These are phyloP conservation scores for Wickerhamiella galacta DNA, from an alignment of 805 yeast species.

Conservation along the genomic window DNA sequence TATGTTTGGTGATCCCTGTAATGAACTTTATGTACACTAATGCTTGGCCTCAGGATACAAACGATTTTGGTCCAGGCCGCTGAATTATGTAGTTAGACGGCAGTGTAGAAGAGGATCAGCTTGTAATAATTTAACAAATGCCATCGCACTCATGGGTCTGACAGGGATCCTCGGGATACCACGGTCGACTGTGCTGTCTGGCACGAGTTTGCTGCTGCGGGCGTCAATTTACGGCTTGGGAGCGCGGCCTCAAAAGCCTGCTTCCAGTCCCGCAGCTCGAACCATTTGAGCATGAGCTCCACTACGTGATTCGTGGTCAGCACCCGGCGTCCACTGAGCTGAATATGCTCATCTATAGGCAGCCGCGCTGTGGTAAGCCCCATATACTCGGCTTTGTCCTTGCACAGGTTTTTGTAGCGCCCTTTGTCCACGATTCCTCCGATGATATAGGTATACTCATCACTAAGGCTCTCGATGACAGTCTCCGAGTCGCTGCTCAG, in stretches of 20 bases:
- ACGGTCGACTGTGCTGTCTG: no score
- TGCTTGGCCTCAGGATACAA: no score
- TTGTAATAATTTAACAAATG: no score
- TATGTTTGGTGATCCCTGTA: no score
- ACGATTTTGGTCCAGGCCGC: no score
- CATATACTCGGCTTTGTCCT: conserved; percentile 57
- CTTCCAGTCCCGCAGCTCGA: conserved; percentile 69
- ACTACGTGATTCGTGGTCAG: conserved; percentile 92
- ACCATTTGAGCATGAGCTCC: conserved; percentile 67
- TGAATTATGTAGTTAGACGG: no score
- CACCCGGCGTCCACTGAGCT: conserved; percentile 71
- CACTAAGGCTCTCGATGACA: conserved; percentile 42
- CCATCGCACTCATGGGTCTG: no score
- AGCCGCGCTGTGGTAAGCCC: conserved; percentile 60
- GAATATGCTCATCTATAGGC: conserved; percentile 75
- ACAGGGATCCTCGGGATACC: no score
- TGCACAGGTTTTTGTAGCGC: conserved; percentile 65
- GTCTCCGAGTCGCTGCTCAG: conserved; percentile 79
- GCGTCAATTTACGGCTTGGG: conserved; percentile 56
- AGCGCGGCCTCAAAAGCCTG: conserved; percentile 71
- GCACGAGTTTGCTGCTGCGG: no score
- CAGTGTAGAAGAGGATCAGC: no score
- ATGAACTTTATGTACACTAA: no score
- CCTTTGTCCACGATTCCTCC: conserved; percentile 97
- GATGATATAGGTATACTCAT: conserved; percentile 61